A percentile compares a stretch with the other conserved stretches of the same genome.
phyloP scores from a whole-genome alignment of 1,284 basidiomycete genomes.

The Rhizoctonia solani region DNA sequence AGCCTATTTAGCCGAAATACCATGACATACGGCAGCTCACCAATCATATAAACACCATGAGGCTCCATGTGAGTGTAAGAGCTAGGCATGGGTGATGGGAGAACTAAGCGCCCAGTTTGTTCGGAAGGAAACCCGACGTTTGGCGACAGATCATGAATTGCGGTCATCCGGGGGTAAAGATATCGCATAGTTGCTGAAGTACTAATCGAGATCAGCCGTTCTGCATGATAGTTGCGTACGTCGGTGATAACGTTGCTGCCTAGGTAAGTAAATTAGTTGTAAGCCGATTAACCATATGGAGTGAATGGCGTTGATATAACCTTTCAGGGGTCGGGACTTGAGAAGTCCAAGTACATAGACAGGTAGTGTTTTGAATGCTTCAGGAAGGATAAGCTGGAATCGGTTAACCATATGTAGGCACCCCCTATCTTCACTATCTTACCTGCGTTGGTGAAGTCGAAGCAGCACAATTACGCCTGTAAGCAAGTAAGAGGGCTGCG shows the following conservation, averaged over 20 bases:
- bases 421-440: constrained; percentile 1
- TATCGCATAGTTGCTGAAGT: constrained; percentile 74
- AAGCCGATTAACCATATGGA: background rate
- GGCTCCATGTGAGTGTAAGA: constrained; percentile 89
- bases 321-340: constrained; percentile 93
- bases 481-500: constrained; percentile 82
- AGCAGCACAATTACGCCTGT: constrained; percentile 89
- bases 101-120: constrained; percentile 60
- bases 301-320: constrained; percentile 47
- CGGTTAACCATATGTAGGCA: background rate
- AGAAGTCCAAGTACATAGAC: constrained; percentile 82
- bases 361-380: constrained; percentile 89
- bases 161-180: constrained; percentile 88
- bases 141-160: constrained; percentile 84
- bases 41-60: constrained; percentile 89
- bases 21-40: constrained; percentile 48
- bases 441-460: constrained; percentile 83
- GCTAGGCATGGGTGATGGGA: constrained; percentile 83
- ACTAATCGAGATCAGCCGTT: constrained; percentile 72
- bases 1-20: constrained; percentile 37
- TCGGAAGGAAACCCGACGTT: constrained; percentile 70
- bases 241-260: constrained; percentile 89
- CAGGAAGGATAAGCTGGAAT: constrained; percentile 85
- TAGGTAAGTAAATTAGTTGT: constrained; percentile 46
- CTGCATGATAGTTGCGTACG: constrained; percentile 86